Evolutionary conservation across 2,329 filamentous ascomycete species (phyloP).

Genomic region (Catunica adiposa): DNA sequence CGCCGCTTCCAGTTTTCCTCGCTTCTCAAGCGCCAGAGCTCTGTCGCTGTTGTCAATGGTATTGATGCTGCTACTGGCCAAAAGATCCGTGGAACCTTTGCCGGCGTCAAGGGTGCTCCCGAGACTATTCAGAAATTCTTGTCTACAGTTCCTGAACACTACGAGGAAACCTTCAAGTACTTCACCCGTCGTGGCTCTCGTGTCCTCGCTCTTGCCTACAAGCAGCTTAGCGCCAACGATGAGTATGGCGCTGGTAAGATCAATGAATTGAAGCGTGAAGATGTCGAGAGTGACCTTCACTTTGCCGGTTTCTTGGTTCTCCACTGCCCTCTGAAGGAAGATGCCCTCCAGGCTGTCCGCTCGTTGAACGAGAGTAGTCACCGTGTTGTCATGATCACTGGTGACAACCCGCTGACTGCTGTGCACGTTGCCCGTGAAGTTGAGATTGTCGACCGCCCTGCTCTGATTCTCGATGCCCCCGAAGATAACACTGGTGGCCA

Average conservation of each 20-base stretch:
- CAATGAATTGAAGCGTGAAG: conserved; percentile 86
- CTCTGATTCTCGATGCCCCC: conserved; percentile 85
- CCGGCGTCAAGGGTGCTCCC: conserved; percentile 88
- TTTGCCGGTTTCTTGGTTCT: conserved; percentile 95
- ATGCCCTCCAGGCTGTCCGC: conserved; percentile 80
- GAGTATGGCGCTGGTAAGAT: conserved; percentile 74
- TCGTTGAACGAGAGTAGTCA: conserved; percentile 99
- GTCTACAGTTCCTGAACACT: conserved; percentile 62
- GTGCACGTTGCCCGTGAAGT: conserved; percentile 91
- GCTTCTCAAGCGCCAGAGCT: conserved; percentile 86
- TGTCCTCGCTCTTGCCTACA: conserved; percentile 86
- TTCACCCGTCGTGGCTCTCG: conserved; percentile 92
- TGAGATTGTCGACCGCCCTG: conserved; percentile 92
- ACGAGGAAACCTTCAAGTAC: conserved; percentile 97
- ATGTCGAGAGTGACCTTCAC: conserved; percentile 65
- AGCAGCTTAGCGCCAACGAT: conserved; percentile 65
- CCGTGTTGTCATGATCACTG: conserved; percentile 97
- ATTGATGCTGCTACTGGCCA: conserved; percentile 56
- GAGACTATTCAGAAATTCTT: conserved; percentile 96
- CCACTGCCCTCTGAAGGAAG: conserved; percentile 89
- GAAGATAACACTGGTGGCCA: conserved; percentile 72
- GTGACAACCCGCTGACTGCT: conserved; percentile 91
- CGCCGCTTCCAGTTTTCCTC: conserved; percentile 98
- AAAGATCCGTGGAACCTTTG: conserved; percentile 73
- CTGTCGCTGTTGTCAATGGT: conserved; percentile 66